These are phyloP conservation scores for Ensete glaucum DNA, from an alignment of 176 grass and related monocot genomes.

Conservation along the genomic window DNA sequence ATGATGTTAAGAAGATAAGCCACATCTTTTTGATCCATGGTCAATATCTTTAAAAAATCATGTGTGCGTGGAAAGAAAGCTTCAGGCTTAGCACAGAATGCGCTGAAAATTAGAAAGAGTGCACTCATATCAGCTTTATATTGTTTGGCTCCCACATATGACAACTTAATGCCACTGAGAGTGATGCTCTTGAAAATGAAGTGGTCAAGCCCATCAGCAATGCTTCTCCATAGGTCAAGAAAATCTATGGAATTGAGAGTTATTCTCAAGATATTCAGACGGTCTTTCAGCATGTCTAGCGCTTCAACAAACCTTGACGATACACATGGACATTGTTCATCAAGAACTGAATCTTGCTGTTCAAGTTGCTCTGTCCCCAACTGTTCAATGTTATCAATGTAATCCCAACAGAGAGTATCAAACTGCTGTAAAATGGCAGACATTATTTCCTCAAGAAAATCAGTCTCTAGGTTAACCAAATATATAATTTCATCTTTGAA, in stretches of 20 bases:
- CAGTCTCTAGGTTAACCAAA: constrained; percentile 63
- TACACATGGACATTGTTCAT: constrained; percentile 48
- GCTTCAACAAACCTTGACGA: constrained; percentile 50
- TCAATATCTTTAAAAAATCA: constrained; percentile 62
- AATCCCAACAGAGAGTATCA: constrained; percentile 75
- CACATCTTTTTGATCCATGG: constrained; percentile 35
- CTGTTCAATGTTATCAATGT: constrained; percentile 59
- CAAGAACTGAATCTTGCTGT: constrained; percentile 20
- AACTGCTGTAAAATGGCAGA: constrained; percentile 76
- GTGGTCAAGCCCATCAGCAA: constrained; percentile 76
- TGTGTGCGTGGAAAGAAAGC: constrained; percentile 57
- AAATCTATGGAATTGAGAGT: constrained; percentile 88
- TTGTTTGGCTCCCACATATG: constrained; percentile 42
- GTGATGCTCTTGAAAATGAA: constrained; percentile 65
- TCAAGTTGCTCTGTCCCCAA: constrained; percentile 21
- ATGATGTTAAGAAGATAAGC: constrained; percentile 44
- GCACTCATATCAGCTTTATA: constrained; percentile 53
- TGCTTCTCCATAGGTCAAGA: constrained; percentile 91
- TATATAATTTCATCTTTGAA: constrained; percentile 54
- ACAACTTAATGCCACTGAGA: constrained; percentile 43
- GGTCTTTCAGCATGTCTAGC: constrained; percentile 55
- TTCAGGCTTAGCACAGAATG: constrained; percentile 65
- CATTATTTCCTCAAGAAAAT: constrained; percentile 78
- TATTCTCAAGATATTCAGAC: constrained; percentile 39
- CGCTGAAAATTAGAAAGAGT: constrained; percentile 55